Base-by-base conservation (phyloP, 257 asterid species). In the Plantago major region DNA sequence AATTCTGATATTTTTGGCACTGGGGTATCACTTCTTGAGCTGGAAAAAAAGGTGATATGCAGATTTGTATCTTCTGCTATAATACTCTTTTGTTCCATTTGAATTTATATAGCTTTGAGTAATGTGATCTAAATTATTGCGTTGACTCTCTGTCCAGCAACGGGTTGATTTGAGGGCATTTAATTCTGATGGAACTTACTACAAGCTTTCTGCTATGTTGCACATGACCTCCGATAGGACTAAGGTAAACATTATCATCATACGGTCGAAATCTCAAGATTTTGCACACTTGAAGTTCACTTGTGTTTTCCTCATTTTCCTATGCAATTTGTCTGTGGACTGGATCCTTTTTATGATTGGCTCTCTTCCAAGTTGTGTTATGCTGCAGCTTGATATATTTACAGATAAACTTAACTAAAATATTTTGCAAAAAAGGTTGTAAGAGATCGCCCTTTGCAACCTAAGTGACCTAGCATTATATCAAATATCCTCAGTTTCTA, bases 201-300 rank as follows among this genome's bases (percentile, higher is more conserved):
- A 83, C 83, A 89, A 84, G 84, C 97, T 93, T 70, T 89, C 99
- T 53, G 95, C 95, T 77, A 77, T 80, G 72, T 76, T 93, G 70
- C 82, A 79, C 79, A 93, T 93, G 99, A 93, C 96, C 69, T 93
- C 99, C 67, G 97, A 93, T 81, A 83, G 99, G 83, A 93, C 99
- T 54, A 93, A 93, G 97, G 99, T 93, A 81, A 46, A 68, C 38
- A 37, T 38, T 58, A n/a, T 68, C 38, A 42, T 51, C 49, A 55
- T 16, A 45, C 45, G 55, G 6, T 30, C 42, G 19, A 46, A 28
- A 40, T 42, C 14, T 17, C 55, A 18, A 28, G 42, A 54, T 68
- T 42, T 4, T 66, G 43, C 49, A 33, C 5, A 5, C 55, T 53
- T n/a, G n/a, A n/a, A n/a, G n/a, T n/a, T n/a, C n/a, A n/a, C n/a